Base-by-base conservation (phyloP, 1,284 basidiomycete genomes). In the Sporisorium iseilematis-ciliati region DNA sequence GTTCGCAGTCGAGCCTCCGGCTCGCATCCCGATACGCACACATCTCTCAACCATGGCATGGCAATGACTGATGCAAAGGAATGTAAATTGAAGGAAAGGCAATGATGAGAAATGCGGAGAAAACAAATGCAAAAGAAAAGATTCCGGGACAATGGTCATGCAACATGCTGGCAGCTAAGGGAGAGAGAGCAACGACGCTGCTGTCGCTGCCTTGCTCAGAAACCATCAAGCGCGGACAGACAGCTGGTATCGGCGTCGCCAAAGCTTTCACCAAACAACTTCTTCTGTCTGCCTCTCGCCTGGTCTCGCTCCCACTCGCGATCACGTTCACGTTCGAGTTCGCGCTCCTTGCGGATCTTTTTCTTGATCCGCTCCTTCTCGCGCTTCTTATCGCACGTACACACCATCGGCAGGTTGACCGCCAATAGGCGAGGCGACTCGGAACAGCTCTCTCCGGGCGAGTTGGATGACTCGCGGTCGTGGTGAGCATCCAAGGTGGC, bases 261-360 rank as follows among this genome's bases (percentile, higher is more conserved):
- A 52, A 72, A 76, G 57, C 58, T 69, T 45, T 76, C 74, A 41
- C 74, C 74, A 38, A 76, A 73, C 55, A 76, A 48, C 59, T 67
- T 68, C 41, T 64, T 62, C 53, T 76, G 69, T 23, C 74, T 53
- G 23, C 74, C 68, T 38, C 62, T 58, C 25, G 69, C 69, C 46
- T 76, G 65, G 42, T 76, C 63, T 51, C 65, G 54, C 50, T 76
- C 74, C 74, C 74, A 76, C 35, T 76, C 74, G 16, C 74, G 61
- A 42, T 76, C 74, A 23, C 74, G 74, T 53, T 76, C 69, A 23
- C 74, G 65, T 50, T 76, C 74, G 48, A 76, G 20, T 41, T 76
- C 74, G 40, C 74, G 68, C 51, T 76, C 74, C 26, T 66, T 68
- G 51, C 69, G 68, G 4, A 76, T 50, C 74, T 73, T 72, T 45